Evolutionary conservation across 257 asterid genomes (phyloP), one percentile per base, ranked within the genome.

Genomic region (Nicotiana tabacum): DNA sequence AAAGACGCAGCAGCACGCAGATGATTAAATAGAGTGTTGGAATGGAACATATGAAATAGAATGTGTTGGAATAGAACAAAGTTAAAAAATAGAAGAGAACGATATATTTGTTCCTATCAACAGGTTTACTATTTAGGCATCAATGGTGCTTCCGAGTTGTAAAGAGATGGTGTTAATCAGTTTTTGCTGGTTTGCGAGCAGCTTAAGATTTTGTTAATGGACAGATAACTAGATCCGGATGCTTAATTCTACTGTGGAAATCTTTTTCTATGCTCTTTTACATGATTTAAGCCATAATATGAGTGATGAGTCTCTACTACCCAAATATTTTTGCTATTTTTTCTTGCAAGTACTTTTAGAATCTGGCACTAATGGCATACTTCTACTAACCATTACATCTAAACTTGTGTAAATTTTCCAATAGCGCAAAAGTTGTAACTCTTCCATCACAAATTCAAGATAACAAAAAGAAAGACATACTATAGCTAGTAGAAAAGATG

Each of bases 21-120:
- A 24, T 24, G 27, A 24, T 24, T 24, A 32, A 32, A 32, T 32
- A 32, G 2, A 32, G 33, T 24, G 27, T 24, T 24, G 27, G 27
- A 24, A 24, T 24, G 27, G 27, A 24, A 24, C 27, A 24, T 0
- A 24, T 24, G 27, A 24, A 24, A 0, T 24, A 24, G 1, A 0
- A 24, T 32, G 33, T 32, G 33, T 1, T 2, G 33, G 33, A 32
- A 32, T 32, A 2, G 33, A 32, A 32, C 33, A 0, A 32, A 85
- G 88, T 39, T 80, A 84, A 88, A 90, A 92, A 85, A 92, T 87
- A 83, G 90, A 93, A 92, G 13, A 2, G 33, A 32, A 46, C 2
- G 53, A 21, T 61, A 21, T 8, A 11, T 27, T 27, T 64, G 35
- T 24, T 11, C 27, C 35, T 24, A 27, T 27, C 2, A 64, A 64